A percentile compares a stretch with the other conserved stretches of the same genome.
Conservation (phyloP, 192 early-diverging fungal genomes). For the Podila clonocystis region DNA sequence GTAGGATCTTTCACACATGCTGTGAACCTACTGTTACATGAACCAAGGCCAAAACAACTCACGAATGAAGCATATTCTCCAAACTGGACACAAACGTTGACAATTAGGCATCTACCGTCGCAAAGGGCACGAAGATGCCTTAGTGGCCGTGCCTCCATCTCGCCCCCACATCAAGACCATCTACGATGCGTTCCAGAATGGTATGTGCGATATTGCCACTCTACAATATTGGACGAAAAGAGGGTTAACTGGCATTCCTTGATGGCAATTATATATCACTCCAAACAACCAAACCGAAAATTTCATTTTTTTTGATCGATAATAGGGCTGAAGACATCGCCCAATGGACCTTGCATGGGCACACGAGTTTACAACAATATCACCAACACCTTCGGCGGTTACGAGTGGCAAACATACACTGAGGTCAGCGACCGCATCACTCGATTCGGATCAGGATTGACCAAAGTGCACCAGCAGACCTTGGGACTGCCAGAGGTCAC, state of each 20-base stretch:
- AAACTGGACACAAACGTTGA: too few species aligned
- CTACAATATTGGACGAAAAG: too few species aligned
- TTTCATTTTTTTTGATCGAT: neutral
- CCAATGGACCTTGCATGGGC: constrained; percentile 69
- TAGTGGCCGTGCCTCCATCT: constrained; percentile 14
- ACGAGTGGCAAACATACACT: constrained; percentile 76
- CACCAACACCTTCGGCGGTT: constrained; percentile 68
- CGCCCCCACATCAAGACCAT: constrained; percentile 36
- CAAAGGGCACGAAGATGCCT: constrained; percentile 17
- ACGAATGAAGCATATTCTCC: too few species aligned
- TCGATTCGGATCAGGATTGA: constrained; percentile 77
- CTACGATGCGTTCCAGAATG: constrained; percentile 46
- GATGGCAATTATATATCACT: neutral
- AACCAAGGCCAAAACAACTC: too few species aligned
- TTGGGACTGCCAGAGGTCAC: constrained; percentile 5
- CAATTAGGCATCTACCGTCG: constrained; percentile 42
- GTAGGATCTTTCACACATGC: constrained; percentile 11
- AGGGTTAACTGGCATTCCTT: too few species aligned
- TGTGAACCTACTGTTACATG: neutral
- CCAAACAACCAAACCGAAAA: neutral
- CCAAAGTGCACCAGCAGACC: constrained; percentile 55
- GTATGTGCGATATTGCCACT: neutral
- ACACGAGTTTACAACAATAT: constrained; percentile 62
- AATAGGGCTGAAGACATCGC: constrained; percentile 57
- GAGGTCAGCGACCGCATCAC: constrained; percentile 68